Conservation (phyloP, 2,329 filamentous ascomycete genomes). For the Pestalotiopsis sp. region DNA sequence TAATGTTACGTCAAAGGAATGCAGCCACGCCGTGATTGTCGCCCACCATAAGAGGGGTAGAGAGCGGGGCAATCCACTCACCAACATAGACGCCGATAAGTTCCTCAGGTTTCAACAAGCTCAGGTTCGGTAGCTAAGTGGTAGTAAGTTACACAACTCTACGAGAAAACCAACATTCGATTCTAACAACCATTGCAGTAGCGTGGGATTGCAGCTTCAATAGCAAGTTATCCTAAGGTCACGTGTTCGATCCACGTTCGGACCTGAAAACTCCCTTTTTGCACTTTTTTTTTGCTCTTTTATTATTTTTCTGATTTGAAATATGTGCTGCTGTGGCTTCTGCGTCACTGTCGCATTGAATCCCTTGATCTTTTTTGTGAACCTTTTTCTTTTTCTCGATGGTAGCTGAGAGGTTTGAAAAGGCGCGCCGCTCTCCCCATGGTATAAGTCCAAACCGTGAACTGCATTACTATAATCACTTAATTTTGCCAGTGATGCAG, state of each 20-base stretch:
- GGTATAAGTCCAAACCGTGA: too few relatives aligned
- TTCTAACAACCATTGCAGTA: neutral
- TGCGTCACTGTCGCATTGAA: neutral
- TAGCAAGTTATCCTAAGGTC: conserved; percentile 2
- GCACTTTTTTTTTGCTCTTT: neutral
- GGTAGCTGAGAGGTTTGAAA: too few relatives aligned
- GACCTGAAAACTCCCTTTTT: neutral
- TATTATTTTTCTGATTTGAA: neutral
- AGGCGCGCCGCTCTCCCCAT: too few relatives aligned
- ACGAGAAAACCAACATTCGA: neutral
- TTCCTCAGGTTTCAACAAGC: neutral
- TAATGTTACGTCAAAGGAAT: too few relatives aligned
- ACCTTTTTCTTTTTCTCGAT: too few relatives aligned
- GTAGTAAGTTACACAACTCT: neutral
- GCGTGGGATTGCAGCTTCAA: conserved; percentile 5
- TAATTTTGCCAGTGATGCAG: too few relatives aligned
- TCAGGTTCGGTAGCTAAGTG: conserved; percentile 5
- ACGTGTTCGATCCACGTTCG: conserved; percentile 9
- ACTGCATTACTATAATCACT: too few relatives aligned
- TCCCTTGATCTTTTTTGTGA: neutral
- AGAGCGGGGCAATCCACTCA: neutral
- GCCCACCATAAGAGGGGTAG: neutral
- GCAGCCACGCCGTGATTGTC: neutral
- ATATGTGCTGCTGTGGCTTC: neutral
- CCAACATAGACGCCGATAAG: neutral